Conservation (phyloP, 768 basidiomycete genomes). For the Macrolepiota albuminosa region DNA sequence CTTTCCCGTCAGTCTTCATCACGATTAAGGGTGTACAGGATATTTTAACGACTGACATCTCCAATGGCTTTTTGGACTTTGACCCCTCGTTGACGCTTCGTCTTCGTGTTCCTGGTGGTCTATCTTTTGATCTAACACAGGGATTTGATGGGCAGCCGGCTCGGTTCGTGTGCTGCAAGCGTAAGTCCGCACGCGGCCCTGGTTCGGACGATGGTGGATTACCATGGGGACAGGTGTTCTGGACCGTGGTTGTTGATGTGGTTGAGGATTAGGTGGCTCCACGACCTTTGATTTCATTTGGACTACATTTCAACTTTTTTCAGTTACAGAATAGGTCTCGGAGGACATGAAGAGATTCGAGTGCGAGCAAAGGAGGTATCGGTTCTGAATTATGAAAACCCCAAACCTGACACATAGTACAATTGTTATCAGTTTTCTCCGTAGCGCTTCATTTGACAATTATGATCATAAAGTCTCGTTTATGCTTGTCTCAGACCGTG, state of each 20-base stretch:
- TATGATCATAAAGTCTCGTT: no score
- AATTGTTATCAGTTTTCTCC: background rate
- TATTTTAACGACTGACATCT: slow-evolving; percentile 76
- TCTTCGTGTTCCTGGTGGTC: slow-evolving; percentile 78
- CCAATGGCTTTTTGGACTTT: slow-evolving; percentile 81
- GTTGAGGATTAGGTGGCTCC: slow-evolving; percentile 19
- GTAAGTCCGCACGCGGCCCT: slow-evolving; percentile 16
- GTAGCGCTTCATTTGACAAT: no score
- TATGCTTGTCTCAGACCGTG: no score
- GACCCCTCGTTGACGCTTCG: slow-evolving; percentile 58
- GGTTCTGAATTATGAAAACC: no score
- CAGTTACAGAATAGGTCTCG: no score
- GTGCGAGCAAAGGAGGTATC: no score
- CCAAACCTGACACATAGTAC: background rate
- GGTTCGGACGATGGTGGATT: slow-evolving; percentile 17
- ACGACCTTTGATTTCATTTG: background rate
- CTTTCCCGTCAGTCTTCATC: background rate
- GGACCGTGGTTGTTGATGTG: slow-evolving; percentile 50
- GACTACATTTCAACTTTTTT: background rate
- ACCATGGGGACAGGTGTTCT: slow-evolving; percentile 48
- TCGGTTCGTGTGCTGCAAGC: slow-evolving; percentile 77
- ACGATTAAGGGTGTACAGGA: slow-evolving; percentile 39
- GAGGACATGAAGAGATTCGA: no score
- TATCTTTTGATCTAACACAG: slow-evolving; percentile 75
- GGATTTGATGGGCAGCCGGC: slow-evolving; percentile 97